Evolutionary conservation across 345 rosid species (phyloP).

Genomic region (Salix exigua): DNA sequence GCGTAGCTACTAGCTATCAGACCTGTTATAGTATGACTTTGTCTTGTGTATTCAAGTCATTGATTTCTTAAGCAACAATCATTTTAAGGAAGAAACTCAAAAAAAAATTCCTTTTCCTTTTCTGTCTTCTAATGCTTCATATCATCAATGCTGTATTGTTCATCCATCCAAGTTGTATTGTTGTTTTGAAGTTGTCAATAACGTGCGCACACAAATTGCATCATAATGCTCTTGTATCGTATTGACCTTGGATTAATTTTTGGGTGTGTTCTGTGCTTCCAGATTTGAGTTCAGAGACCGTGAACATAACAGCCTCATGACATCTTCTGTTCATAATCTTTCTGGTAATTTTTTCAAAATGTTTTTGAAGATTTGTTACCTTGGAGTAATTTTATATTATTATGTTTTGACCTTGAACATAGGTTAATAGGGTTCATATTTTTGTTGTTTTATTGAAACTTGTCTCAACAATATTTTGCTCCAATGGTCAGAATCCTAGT

Average conservation of each 20-base stretch:
- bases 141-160: not conserved
- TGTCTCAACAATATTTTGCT: not conserved
- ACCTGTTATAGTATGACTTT: not conserved
- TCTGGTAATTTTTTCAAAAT: conserved; percentile 42
- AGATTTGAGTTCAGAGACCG: conserved; percentile 27
- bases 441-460: not conserved
- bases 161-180: not conserved
- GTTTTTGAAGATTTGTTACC: conserved; percentile 10
- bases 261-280: conserved; percentile 15
- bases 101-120: not conserved
- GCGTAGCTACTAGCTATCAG: not conserved
- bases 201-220: too few species aligned
- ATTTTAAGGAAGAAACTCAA: not conserved
- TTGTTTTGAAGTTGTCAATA: not conserved
- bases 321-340: conserved; percentile 46
- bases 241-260: not conserved
- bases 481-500: not conserved
- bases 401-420: not conserved
- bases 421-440: not conserved
- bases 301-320: conserved; percentile 35
- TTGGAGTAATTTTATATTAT: not conserved
- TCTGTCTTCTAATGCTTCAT: not conserved
- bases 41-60: not conserved
- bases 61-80: not conserved
- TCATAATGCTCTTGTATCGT: not conserved